Base-by-base conservation (phyloP, 139 green algal genomes). In the Asterochloris erici region DNA sequence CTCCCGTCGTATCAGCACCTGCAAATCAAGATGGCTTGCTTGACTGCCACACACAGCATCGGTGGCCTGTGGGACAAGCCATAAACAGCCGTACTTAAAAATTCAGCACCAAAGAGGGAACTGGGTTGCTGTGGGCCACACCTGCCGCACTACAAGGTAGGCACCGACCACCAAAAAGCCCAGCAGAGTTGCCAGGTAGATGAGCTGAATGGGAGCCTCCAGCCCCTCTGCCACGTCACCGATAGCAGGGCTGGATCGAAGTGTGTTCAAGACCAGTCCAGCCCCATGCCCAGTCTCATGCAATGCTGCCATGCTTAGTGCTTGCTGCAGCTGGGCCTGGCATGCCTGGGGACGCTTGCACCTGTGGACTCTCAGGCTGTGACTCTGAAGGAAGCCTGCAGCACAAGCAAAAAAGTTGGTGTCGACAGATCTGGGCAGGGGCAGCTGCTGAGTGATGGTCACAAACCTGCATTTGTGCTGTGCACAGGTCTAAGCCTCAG, bases 131-230 rank as follows among this genome's bases (percentile, higher is more conserved):
- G 19, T 62, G 17, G 15, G 6, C 21, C 81, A 2, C 66, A 89
- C 84, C 81, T 99, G 96, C 19, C 96, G 89, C 79, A 99, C 97
- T 12, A 99, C 94, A 66, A 99, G 88, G 89, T 94, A 99, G 0
- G 92, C 94, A 9, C 93, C 96, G 26, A 91, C 90, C 10, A 92
- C 91, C 70, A 99, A 85, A 78, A 99, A 94, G 19, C 89, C 90
- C 54, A 99, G 88, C 73, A 99, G 88, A 11, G 91, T 87, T 17
- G 92, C 28, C 63, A 99, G 88, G 86, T 99, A 99, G 21, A 96
- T 86, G 6, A 96, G 83, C 90, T 99, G 96, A 47, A 99, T 92
- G 10, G 93, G 92, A 9, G 89, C 88, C 78, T 98, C 95, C 38
- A 98, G 87, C 0, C 95, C 95, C 73, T 98, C 94, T 15, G 83